phyloP scores from a whole-genome alignment of 768 basidiomycete species.

The Termitomyces sp. region DNA sequence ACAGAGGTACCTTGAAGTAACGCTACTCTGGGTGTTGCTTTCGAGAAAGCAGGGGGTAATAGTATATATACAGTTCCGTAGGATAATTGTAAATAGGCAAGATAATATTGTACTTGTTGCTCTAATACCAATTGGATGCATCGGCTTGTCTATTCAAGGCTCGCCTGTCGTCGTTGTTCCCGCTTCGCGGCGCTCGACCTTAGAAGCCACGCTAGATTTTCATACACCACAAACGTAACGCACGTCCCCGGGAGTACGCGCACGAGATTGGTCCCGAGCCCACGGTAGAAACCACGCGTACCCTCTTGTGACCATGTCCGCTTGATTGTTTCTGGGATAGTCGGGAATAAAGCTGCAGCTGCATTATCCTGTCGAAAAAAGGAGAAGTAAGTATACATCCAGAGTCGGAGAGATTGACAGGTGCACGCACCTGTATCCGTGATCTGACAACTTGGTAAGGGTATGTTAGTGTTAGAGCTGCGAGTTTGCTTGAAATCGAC shows the following conservation, averaged over 20 bases:
- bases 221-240: slow-evolving; percentile 97
- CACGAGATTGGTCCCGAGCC: slow-evolving; percentile 90
- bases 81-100: slow-evolving; percentile 7
- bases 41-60: not conserved
- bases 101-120: slow-evolving; percentile 8
- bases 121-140: not conserved
- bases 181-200: slow-evolving; percentile 60
- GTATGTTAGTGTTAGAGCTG: slow-evolving; percentile 83
- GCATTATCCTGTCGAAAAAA: slow-evolving; percentile 55
- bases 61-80: slow-evolving; percentile 14
- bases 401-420: slow-evolving; percentile 1
- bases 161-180: slow-evolving; percentile 25
- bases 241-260: slow-evolving; percentile 96
- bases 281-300: slow-evolving; percentile 86
- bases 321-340: slow-evolving; percentile 76
- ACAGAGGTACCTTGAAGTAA: too few species aligned
- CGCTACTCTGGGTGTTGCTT: not conserved
- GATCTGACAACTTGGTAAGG: slow-evolving; percentile 98
- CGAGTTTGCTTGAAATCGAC: slow-evolving; percentile 87
- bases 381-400: not conserved
- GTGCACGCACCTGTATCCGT: slow-evolving; percentile 72
- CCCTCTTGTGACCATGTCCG: slow-evolving; percentile 85
- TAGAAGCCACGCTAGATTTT: slow-evolving; percentile 83
- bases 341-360: slow-evolving; percentile 67
- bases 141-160: slow-evolving; percentile 1